Conservation (phyloP, 176 grass and related monocot species). For the Saccharum officinarum region DNA sequence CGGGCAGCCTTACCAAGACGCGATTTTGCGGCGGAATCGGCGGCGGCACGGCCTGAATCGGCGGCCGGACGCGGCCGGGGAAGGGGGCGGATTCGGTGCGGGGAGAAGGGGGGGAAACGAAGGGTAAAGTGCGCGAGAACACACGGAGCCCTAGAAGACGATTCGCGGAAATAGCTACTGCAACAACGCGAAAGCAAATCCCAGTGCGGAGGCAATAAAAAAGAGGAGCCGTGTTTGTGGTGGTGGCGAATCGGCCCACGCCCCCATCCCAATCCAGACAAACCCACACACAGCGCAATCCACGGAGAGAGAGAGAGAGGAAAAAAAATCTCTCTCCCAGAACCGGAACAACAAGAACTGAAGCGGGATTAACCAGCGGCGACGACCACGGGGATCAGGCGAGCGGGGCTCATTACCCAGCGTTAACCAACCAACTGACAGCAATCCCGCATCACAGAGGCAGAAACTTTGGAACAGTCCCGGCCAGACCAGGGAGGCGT, state of each 20-base stretch:
- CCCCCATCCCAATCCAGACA: slow-evolving; percentile 51
- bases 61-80: not conserved
- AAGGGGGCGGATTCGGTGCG: slow-evolving; percentile 32
- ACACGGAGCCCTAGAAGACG: slow-evolving; percentile 44
- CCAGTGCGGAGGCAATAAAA: slow-evolving; percentile 52
- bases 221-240: slow-evolving; percentile 35
- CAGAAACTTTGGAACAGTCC: slow-evolving; percentile 45
- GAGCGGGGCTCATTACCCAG: slow-evolving; percentile 11
- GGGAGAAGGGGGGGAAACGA: not conserved
- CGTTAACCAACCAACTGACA: slow-evolving; percentile 14
- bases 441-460: slow-evolving; percentile 17
- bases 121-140: slow-evolving; percentile 57
- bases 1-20: slow-evolving; percentile 25
- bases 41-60: slow-evolving; percentile 17
- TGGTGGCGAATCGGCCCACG: slow-evolving; percentile 50
- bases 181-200: slow-evolving; percentile 54
- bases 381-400: slow-evolving; percentile 23
- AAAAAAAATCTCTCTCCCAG: slow-evolving; percentile 13
- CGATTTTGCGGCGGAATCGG: slow-evolving; percentile 39
- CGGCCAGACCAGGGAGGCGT: not conserved
- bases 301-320: not conserved
- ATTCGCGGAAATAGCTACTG: slow-evolving; percentile 52
- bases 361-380: slow-evolving; percentile 3
- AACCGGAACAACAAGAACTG: slow-evolving; percentile 15
- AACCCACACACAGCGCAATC: slow-evolving; percentile 35